These are phyloP conservation scores for Salix purpurea DNA, from an alignment of 345 rosid species.

Conservation along the genomic window DNA sequence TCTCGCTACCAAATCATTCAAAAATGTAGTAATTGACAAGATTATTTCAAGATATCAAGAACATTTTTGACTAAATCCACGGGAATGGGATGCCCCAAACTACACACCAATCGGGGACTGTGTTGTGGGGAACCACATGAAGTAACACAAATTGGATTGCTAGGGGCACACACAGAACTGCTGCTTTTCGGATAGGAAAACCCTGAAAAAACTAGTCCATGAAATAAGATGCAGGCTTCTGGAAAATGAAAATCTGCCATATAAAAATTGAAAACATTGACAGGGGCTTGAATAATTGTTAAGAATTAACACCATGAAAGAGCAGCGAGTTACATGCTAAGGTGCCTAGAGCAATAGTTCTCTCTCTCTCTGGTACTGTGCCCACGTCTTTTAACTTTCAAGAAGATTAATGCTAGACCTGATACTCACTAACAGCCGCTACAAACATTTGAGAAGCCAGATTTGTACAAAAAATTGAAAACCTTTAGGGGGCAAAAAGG, in stretches of 20 bases:
- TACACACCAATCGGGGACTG: background rate
- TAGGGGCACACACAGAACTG: background rate
- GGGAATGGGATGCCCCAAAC: background rate
- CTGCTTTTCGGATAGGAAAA: background rate
- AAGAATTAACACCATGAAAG: background rate
- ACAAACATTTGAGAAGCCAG: background rate
- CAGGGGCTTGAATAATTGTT: background rate
- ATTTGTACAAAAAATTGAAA: conserved; percentile 13
- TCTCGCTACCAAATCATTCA: background rate
- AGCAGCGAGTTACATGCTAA: background rate
- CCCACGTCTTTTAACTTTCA: background rate
- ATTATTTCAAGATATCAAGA: background rate
- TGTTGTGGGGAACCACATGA: background rate
- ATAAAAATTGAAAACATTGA: background rate
- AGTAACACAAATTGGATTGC: background rate
- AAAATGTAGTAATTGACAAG: background rate
- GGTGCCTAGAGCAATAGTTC: background rate
- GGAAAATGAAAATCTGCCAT: background rate
- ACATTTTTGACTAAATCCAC: background rate
- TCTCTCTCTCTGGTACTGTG: background rate
- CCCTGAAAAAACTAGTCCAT: background rate
- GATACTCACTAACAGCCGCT: background rate
- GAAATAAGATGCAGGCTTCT: background rate
- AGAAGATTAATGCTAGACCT: background rate
- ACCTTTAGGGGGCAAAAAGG: background rate